Base-by-base conservation (phyloP, 1,284 basidiomycete genomes). In the Tranzscheliella williamsii region DNA sequence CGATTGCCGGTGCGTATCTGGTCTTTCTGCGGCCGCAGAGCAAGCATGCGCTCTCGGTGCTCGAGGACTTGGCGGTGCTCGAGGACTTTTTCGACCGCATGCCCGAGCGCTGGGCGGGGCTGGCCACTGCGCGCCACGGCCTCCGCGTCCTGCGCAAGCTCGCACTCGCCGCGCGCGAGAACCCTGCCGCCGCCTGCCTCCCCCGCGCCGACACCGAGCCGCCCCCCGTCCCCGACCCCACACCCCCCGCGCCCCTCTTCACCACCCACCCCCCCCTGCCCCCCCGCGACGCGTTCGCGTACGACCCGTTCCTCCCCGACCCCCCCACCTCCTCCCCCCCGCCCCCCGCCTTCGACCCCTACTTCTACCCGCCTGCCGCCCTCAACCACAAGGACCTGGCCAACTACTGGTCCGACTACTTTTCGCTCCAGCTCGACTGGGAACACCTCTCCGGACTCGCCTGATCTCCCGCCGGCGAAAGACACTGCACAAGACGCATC, bases 351-450 rank as follows among this genome's bases (percentile, higher is more conserved):
- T 7, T 11, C 13, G 18, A 21, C 35, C 35, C 21, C 9, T 21
- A 37, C 35, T 9, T 22, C 35, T 21, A 21, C 15, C 13, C 6
- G 11, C 24, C 38, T 9, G 26, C 31, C 13, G 13, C 34, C n/a
- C 40, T 54, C 32, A 61, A 61, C 23, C 50, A 42, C 22, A 62
- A 62, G 39, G 58, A 62, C 33, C 27, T 62, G 13, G 52, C 53
- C 22, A 56, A 47, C 13, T 62, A 62, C 39, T 62, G 58, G 58
- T 48, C 43, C 12, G 58, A 62, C 23, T 62, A 62, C 39, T 62
- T 62, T 22, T 42, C 38, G 13, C 36, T 62, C 13, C 53, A 56
- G 27, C 30, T 62, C n/a, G 53, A 62, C 38, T 61, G 57, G 57
- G 51, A 61, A 24, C 36, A 51, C 7, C 42, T 61, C 21, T 50